Evolutionary conservation across 2,329 filamentous ascomycete species (phyloP).

Genomic region (Beauveria bassiana): DNA sequence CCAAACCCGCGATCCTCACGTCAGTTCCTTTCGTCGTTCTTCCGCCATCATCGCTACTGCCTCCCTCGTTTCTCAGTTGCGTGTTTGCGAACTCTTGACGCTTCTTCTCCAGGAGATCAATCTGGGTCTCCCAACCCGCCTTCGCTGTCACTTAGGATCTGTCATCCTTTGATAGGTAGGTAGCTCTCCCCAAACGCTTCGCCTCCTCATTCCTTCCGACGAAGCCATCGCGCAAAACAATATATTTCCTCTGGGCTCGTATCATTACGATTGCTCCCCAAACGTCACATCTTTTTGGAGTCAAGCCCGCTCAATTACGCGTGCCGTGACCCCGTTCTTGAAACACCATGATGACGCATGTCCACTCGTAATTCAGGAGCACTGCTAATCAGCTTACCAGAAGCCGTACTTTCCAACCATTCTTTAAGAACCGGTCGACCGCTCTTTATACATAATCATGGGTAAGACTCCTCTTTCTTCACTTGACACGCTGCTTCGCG

Average conservation of each 20-base stretch:
- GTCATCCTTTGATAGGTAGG: constrained; percentile 10
- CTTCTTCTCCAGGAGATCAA: background rate
- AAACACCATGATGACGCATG: background rate
- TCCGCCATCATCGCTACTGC: constrained; percentile 32
- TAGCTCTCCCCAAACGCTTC: background rate
- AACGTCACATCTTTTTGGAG: background rate
- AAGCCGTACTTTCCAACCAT: constrained; percentile 23
- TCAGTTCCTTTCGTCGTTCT: constrained; percentile 16
- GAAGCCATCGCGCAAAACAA: constrained; percentile 1
- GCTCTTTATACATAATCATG: constrained; percentile 34
- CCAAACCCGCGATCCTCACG: constrained; percentile 15
- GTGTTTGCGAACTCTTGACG: constrained; percentile 10
- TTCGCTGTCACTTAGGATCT: constrained; percentile 7
- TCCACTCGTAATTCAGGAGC: background rate
- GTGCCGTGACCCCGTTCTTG: background rate
- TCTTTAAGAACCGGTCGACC: constrained; percentile 23
- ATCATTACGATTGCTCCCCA: background rate
- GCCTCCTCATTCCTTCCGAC: background rate
- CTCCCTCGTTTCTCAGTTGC: constrained; percentile 18
- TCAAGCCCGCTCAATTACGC: background rate
- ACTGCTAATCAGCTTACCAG: constrained; percentile 13
- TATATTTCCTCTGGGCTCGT: background rate
- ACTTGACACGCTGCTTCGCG: constrained; percentile 12
- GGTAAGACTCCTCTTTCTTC: constrained; percentile 30
- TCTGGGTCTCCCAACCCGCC: background rate